Base-by-base conservation (phyloP, 768 basidiomycete genomes). In the Tylopilus balloui region DNA sequence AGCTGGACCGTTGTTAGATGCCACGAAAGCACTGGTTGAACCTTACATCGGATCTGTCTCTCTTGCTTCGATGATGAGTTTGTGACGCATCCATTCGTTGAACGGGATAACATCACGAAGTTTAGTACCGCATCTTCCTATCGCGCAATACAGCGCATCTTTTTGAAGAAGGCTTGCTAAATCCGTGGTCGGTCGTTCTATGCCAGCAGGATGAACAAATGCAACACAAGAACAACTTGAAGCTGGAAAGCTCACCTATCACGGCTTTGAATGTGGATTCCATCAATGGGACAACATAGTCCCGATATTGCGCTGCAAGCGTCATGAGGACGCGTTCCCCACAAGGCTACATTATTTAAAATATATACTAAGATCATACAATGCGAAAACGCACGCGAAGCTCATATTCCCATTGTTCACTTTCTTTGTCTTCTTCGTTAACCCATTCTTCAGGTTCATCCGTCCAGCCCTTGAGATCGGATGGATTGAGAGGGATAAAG, bases 391-490 rank as follows among this genome's bases (percentile, higher is more conserved):
- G 24, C 60, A 95, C 93, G 54, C 95, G 78, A 51, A 96, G 80
- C 59, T 95, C 92, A 59, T 79, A 97, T 58, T 93, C 86, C 93
- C 94, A 97, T 49, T 88, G 82, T 32, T 94, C 92, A 36, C 83
- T 88, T 54, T 92, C 92, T 54, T 84, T 84, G 50, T 92, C 91
- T 67, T 97, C 92, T 10, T 81, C 68, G 51, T 91, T 89, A 11
- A 95, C 79, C 91, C 92, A 99, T 58, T 94, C 90, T 71, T 99
- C 95, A 0, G 94, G 92, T 63, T 94, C 91, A 14, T 78, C 76
- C 69, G 84, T 75, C 89, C 94, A 92, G 5, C 77, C 78, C 55
- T 91, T 81, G 10, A 97, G 75, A 65, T 97, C 95, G 2, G 76
- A 70, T 6, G 86, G 76, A 46, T 86, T 86, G 38, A 99, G 72